Evolutionary conservation across 2,329 filamentous ascomycete species (phyloP).

Genomic region (Catunica adiposa): DNA sequence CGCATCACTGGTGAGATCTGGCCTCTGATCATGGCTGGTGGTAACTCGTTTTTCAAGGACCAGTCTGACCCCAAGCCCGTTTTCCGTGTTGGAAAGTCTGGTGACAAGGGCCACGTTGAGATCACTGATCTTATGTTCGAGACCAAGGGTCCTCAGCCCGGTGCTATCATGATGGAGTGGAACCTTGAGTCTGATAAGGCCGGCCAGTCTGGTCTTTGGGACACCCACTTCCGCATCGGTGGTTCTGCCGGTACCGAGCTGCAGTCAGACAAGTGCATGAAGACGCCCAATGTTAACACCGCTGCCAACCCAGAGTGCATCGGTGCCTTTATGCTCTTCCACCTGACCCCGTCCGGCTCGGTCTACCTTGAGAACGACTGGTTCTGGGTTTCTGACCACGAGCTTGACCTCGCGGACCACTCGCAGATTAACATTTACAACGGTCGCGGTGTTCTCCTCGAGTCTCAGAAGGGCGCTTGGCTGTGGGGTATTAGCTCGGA

Average conservation of each 20-base stretch:
- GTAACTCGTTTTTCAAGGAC: slow-evolving; percentile 53
- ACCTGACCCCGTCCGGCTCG: slow-evolving; percentile 44
- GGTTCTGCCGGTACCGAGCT: slow-evolving; percentile 72
- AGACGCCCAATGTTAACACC: slow-evolving; percentile 50
- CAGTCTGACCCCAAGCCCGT: slow-evolving; percentile 63
- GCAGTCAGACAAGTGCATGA: slow-evolving; percentile 62
- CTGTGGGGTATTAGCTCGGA: slow-evolving; percentile 60
- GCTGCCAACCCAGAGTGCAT: slow-evolving; percentile 50
- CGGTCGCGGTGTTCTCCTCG: slow-evolving; percentile 66
- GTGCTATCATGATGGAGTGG: slow-evolving; percentile 84
- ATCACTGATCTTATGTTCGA: slow-evolving; percentile 78
- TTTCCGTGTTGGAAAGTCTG: slow-evolving; percentile 64
- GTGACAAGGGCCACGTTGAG: slow-evolving; percentile 66
- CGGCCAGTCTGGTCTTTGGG: slow-evolving; percentile 72
- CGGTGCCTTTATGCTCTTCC: slow-evolving; percentile 55
- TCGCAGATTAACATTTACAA: slow-evolving; percentile 78
- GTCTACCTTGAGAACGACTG: slow-evolving; percentile 79
- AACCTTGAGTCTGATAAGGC: slow-evolving; percentile 55
- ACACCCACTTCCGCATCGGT: slow-evolving; percentile 87
- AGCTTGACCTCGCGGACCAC: slow-evolving; percentile 58
- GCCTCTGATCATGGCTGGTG: slow-evolving; percentile 75
- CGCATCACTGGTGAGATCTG: slow-evolving; percentile 85
- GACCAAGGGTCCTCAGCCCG: slow-evolving; percentile 67
- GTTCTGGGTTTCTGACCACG: slow-evolving; percentile 85
- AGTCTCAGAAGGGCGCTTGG: slow-evolving; percentile 62